Evolutionary conservation across 2,329 filamentous ascomycete species (phyloP).

Genomic region (Graphilbum fragrans): DNA sequence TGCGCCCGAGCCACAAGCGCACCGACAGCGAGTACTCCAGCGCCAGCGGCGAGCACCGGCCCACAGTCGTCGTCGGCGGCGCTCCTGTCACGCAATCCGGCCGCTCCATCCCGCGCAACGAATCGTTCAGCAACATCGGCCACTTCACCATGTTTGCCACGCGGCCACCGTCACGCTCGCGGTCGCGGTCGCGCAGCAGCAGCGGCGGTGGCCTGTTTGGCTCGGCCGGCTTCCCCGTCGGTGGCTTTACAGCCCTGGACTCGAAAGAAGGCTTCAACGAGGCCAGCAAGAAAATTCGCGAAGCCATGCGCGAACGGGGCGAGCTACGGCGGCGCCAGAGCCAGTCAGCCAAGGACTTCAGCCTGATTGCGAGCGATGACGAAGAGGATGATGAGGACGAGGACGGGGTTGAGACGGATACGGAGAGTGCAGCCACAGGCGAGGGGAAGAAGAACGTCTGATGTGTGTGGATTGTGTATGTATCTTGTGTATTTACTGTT

Average conservation of each 20-base stretch:
- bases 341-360: slow-evolving; percentile 12
- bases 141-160: slow-evolving; percentile 85
- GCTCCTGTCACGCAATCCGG: slow-evolving; percentile 42
- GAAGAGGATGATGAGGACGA: slow-evolving; percentile 7
- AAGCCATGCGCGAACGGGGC: slow-evolving; percentile 71
- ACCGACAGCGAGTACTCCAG: slow-evolving; percentile 39
- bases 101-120: slow-evolving; percentile 62
- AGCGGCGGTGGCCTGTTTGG: slow-evolving; percentile 53
- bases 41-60: slow-evolving; percentile 1
- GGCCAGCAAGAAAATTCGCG: slow-evolving; percentile 71
- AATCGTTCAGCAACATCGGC: slow-evolving; percentile 85
- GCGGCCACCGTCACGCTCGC: slow-evolving; percentile 63
- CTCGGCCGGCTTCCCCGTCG: slow-evolving; percentile 50
- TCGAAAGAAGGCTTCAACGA: slow-evolving; percentile 65
- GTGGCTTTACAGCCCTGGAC: slow-evolving; percentile 56
- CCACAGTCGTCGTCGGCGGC: slow-evolving; percentile 24
- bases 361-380: slow-evolving; percentile 8
- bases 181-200: slow-evolving; percentile 65
- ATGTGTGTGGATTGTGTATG: no score
- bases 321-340: slow-evolving; percentile 46
- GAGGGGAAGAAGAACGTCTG: no score
- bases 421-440: background rate
- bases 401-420: slow-evolving; percentile 5
- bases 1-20: no score
- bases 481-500: no score